Evolutionary conservation across 164 flowering plant genomes (phyloP), one percentile per base, ranked within the genome.

Genomic region (Vitis vinifera): DNA sequence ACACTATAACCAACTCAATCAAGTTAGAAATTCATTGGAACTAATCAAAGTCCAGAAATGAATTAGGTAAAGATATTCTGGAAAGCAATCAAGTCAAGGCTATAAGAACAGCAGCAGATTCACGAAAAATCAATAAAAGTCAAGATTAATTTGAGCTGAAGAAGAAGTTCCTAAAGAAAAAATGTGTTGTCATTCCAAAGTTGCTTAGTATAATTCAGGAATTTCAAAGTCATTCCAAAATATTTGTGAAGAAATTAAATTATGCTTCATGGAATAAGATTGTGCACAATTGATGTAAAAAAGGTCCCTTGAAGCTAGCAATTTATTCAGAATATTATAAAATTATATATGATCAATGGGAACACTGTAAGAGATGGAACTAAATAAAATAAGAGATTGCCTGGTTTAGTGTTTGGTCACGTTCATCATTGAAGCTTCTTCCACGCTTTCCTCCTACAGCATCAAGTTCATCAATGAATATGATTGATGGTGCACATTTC

Each of bases 371-470:
- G 65, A 66, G 51, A 63, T 55, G 31, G 62, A 76, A 30, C 9
- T 53, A 27, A 55, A 56, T 59, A 50, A 59, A 72, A 51, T 59
- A 47, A 29, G 23, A 55, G 47, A 19, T 76, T 85, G 73, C 99
- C 92, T 95, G 99, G 79, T 91, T 95, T 59, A 95, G 76, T 53
- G 99, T 95, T 75, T 95, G 99, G 75, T 95, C 99, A 65, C 98
- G 86, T 74, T 95, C 99, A 78, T 95, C 99, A 79, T 95, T 93
- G 85, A 93, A 93, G 79, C 98, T 95, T 80, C 97, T 83, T 30
- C 99, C 99, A 72, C 98, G 96, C 73, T 88, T 93, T 59, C 98
- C 98, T 68, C 99, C 99, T 66, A 95, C 98, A 47, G 99, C 98
- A 80, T 93, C 99, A 69, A 95, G 95, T 78, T 95, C 99, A 75